phyloP scores from a whole-genome alignment of 192 early-diverging fungal genomes.

The Backusella parvicylindrica region DNA sequence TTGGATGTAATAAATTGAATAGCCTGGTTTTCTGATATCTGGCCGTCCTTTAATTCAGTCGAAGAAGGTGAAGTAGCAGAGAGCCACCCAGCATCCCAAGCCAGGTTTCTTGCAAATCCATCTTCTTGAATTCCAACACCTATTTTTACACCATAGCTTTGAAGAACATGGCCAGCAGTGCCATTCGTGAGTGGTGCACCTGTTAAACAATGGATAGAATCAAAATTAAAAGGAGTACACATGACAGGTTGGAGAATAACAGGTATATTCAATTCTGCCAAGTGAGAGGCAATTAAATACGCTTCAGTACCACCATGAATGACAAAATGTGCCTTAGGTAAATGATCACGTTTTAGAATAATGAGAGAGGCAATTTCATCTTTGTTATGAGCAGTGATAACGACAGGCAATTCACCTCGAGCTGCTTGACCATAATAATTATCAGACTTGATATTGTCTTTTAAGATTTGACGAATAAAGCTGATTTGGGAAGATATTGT shows the following conservation, averaged over 20 bases:
- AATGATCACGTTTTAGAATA: constrained; percentile 50
- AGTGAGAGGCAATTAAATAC: constrained; percentile 54
- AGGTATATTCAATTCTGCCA: constrained; percentile 51
- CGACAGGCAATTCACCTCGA: constrained; percentile 48
- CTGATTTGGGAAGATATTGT: constrained; percentile 53
- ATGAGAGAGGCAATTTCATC: constrained; percentile 66
- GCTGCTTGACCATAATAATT: constrained; percentile 42
- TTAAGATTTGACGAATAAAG: constrained; percentile 41
- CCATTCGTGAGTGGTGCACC: constrained; percentile 48
- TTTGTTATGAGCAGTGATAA: constrained; percentile 45
- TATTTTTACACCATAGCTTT: constrained; percentile 58
- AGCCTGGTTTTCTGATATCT: constrained; percentile 56
- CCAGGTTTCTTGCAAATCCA: constrained; percentile 54
- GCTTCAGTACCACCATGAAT: constrained; percentile 67
- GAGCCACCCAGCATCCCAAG: constrained; percentile 79
- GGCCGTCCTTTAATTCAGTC: constrained; percentile 16
- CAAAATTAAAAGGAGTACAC: constrained; percentile 63
- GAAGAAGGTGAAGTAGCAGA: constrained; percentile 29
- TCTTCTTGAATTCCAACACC: constrained; percentile 49
- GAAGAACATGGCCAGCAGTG: constrained; percentile 53
- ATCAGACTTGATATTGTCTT: constrained; percentile 23
- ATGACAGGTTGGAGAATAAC: constrained; percentile 62
- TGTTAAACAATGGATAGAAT: constrained; percentile 56
- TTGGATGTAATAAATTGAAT: constrained; percentile 69
- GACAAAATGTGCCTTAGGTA: constrained; percentile 39